Evolutionary conservation across 179 eudicot species (phyloP), one percentile per base, ranked within the genome.

Genomic region (Carnegiea gigantea): DNA sequence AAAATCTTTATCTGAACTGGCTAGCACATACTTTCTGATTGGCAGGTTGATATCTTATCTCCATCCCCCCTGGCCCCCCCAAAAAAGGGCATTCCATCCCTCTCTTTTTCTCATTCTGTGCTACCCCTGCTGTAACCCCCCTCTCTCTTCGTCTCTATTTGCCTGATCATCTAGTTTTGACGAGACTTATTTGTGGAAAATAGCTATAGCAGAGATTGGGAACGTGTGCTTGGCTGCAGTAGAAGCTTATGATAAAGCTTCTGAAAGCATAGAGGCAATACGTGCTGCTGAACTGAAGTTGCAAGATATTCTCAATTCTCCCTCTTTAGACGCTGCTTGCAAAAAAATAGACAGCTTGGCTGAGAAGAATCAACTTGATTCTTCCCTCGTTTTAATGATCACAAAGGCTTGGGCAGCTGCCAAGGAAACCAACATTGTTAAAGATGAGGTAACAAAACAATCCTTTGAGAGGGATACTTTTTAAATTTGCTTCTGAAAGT

Each of bases 341-440:
- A 82, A 85, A 85, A 96, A 96, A 79, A 96, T 96, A 75, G 99
- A 96, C 77, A 86, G 80, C 87, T 88, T 96, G 85, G 98, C 99
- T 23, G 89, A 87, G 84, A 92, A 92, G 86, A 93, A 94, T 90
- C 91, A 94, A 82, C 94, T 94, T 78, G 97, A 96, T 92, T 89
- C 99, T 33, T 90, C 97, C 57, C 82, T 93, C 83, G 89, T 91
- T 75, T 89, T 92, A 81, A 91, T 91, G 97, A 89, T 91, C 83
- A 88, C 96, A 53, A 96, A 96, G 90, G 98, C 99, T 83, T 94
- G 97, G 96, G 91, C 99, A 75, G 87, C 93, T 87, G 93, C 95
- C 78, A 92, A 96, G 88, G 99, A 94, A 83, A 83, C 99, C 26
- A 84, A 86, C 92, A 88, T 96, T 93, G 85, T 84, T 82, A 92